Base-by-base conservation (phyloP, 2,329 filamentous ascomycete species). In the Sclerotinia borealis region DNA sequence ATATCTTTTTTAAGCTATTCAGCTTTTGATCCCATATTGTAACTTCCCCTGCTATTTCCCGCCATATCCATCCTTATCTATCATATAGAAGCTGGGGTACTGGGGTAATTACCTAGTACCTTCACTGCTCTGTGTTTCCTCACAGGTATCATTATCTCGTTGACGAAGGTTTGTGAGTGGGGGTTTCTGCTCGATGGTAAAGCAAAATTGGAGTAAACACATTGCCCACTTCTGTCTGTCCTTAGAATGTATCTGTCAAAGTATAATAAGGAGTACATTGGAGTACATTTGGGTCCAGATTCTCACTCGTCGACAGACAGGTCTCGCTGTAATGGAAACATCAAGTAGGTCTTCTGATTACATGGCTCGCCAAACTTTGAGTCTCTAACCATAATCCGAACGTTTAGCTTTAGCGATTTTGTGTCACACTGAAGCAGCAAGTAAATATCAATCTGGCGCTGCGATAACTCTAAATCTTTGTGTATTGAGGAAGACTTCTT, bases 11-110 rank as follows among this genome's bases (percentile, higher is more conserved):
- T 80, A 11, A 74, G 74, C 60, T 77, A 77, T 66, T 76, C 79
- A 0, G 76, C 76, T 9, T 82, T 80, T 65, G 79, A 82, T 62
- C 76, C 80, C 9, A 69, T 81, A 11, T 82, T 82, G 79, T 80
- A 69, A 65, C 75, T 74, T 13, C 27, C 39, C 43, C 29, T 45
- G 50, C 39, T 22, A 25, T 45, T 34, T 31, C 29, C 27, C 7
- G 43, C n/a, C 22, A 34, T 15, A 37, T 25, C 7, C 10, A 29
- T 22, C 39, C 9, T 13, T n/a, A 34, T 1, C 2, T 1, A 34
- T 45, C 25, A 4, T n/a, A 47, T 22, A 25, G 4, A 11, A 43
- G 22, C 54, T 58, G 39, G n/a, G n/a, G n/a, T n/a, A n/a, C n/a
- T n/a, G n/a, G n/a, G n/a, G n/a, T n/a, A n/a, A n/a, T 15, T 54